Evolutionary conservation across 495 filamentous ascomycete genomes (phyloP), one percentile per base, ranked within the genome.

Genomic region (Platismatia glauca): DNA sequence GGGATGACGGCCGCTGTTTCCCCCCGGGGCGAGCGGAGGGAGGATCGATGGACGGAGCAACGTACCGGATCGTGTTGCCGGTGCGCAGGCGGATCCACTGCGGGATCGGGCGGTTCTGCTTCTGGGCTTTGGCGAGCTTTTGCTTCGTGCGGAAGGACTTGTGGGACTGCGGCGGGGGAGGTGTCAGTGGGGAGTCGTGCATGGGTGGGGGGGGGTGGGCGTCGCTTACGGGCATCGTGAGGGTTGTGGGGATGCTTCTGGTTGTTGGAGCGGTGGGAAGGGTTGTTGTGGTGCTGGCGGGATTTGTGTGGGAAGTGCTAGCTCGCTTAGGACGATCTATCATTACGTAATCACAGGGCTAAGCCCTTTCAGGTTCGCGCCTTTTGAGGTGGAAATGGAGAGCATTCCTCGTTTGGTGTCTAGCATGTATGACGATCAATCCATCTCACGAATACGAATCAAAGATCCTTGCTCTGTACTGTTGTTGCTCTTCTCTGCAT

Each of bases 71-170:
- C 81, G 93, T 98, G 84, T 98, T 98, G 78, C 87, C 88, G 68
- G 94, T 98, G 75, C 94, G 87, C 71, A 98, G 85, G 73, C 94
- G 88, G 77, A 98, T 97, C 94, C 94, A 98, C 85, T 98, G 94
- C 67, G 94, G 94, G 78, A 98, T 97, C 66, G 94, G 94, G 71
- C 95, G 84, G 88, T 97, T 98, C 83, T 96, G 91, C 82, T 95
- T 96, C 84, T 96, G 91, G 74, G 94, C 94, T 84, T 91, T 96
- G 74, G 95, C 94, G 82, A 98, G 94, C 94, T 98, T 98, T 79
- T 94, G 89, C 93, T 98, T 98, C 79, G 90, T 95, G 77, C 89
- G 88, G 89, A 97, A 97, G 74, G 91, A 90, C 86, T 97, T 97
- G 83, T 98, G 90, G 85, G 68, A 69, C 68, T 69, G 24, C 7